These are phyloP conservation scores for Clarireedia paspali DNA, from an alignment of 2,329 filamentous ascomycete species.

Conservation along the genomic window DNA sequence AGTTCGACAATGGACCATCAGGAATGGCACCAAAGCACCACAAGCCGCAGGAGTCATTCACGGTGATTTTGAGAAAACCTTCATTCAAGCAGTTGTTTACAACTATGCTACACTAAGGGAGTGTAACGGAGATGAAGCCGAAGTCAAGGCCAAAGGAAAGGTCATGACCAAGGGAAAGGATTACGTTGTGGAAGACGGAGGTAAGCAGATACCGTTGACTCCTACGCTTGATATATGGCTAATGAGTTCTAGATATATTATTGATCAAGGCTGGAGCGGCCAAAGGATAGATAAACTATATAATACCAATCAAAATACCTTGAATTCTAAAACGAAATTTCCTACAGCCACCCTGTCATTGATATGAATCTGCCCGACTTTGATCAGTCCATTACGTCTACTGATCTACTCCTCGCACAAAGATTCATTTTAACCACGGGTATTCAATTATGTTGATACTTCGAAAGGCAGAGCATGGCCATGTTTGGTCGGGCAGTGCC, in stretches of 20 bases:
- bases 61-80: conserved; percentile 98
- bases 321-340: no score
- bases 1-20: conserved; percentile 96
- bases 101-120: conserved; percentile 80
- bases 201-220: conserved; percentile 31
- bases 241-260: conserved; percentile 17
- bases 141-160: conserved; percentile 91
- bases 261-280: conserved; percentile 28
- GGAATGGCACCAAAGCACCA: conserved; percentile 93
- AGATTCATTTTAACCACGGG: no score
- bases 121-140: conserved; percentile 69
- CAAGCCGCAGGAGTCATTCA: conserved; percentile 97
- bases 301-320: conserved; percentile 6
- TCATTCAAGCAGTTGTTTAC: conserved; percentile 93
- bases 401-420: no score
- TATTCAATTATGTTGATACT: no score
- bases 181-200: conserved; percentile 81
- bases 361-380: not conserved
- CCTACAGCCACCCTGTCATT: no score
- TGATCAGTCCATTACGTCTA: not conserved
- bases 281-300: conserved; percentile 23
- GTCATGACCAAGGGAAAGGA: conserved; percentile 98
- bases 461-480: no score
- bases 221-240: not conserved
- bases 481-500: no score